These are phyloP conservation scores for Pugionium dolabratum DNA, from an alignment of 345 rosid genomes.

Conservation along the genomic window DNA sequence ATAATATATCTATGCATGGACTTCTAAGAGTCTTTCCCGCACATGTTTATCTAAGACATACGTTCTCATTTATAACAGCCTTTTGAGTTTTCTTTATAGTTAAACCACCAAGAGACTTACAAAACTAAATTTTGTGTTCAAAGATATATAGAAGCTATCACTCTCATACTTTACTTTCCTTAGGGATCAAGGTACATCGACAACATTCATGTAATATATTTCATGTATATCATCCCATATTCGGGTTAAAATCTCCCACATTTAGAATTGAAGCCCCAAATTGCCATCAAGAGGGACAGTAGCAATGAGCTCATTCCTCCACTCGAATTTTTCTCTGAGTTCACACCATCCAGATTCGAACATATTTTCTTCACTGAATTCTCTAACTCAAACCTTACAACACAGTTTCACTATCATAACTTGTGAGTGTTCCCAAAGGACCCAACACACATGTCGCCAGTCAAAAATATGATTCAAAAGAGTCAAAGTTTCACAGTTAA, in stretches of 20 bases:
- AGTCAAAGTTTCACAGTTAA: background rate
- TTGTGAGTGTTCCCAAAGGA: background rate
- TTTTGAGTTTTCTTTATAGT: slow-evolving; percentile 12
- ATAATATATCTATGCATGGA: background rate
- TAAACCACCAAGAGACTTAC: slow-evolving; percentile 6
- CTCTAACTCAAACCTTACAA: no score
- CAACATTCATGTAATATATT: background rate
- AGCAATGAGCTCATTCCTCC: no score
- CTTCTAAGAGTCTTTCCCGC: slow-evolving; percentile 14
- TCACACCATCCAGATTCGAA: no score
- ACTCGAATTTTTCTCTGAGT: no score
- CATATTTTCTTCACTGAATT: no score
- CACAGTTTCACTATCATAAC: slow-evolving; percentile 12
- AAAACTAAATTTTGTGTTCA: background rate
- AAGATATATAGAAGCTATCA: background rate
- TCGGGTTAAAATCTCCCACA: slow-evolving; percentile 9
- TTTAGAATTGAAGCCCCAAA: background rate
- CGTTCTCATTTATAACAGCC: background rate
- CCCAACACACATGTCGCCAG: background rate
- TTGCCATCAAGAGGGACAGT: no score
- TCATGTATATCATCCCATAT: background rate
- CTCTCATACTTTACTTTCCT: background rate
- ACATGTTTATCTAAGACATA: slow-evolving; percentile 11
- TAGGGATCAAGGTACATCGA: no score
- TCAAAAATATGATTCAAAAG: slow-evolving; percentile 16